These are phyloP conservation scores for Roridomyces roridus DNA, from an alignment of 768 basidiomycete species.

Conservation along the genomic window DNA sequence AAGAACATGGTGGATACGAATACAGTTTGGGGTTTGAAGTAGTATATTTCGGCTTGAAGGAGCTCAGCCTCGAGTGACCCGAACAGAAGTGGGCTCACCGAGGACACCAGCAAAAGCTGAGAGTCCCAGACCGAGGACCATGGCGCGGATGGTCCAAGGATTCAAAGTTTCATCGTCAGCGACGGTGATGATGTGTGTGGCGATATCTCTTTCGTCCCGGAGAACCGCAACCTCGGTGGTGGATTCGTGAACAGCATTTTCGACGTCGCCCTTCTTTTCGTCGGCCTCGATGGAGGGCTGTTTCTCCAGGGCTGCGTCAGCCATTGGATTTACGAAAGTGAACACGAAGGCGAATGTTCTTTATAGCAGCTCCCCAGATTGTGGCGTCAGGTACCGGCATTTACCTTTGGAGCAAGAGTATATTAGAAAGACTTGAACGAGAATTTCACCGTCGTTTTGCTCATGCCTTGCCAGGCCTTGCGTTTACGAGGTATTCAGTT, in stretches of 20 bases:
- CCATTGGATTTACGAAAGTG: not conserved
- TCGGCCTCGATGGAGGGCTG: slow-evolving; percentile 26
- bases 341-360: no score
- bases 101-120: slow-evolving; percentile 57
- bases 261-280: slow-evolving; percentile 44
- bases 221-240: slow-evolving; percentile 42
- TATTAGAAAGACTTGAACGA: no score
- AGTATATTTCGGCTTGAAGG: slow-evolving; percentile 59
- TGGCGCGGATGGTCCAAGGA: slow-evolving; percentile 53
- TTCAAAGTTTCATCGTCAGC: slow-evolving; percentile 52
- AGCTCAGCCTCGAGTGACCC: not conserved
- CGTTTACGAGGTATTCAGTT: no score
- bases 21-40: slow-evolving; percentile 68
- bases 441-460: no score
- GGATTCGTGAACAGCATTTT: slow-evolving; percentile 33
- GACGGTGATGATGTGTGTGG: slow-evolving; percentile 51
- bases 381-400: not conserved
- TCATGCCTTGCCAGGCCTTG: no score
- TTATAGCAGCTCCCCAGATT: not conserved
- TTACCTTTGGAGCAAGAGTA: slow-evolving; percentile 12
- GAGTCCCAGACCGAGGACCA: slow-evolving; percentile 53
- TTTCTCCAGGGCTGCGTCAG: slow-evolving; percentile 29
- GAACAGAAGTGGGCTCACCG: slow-evolving; percentile 34
- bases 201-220: slow-evolving; percentile 51
- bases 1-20: slow-evolving; percentile 60